These are phyloP conservation scores for Oryza longistaminata DNA, from an alignment of 176 grass and related monocot genomes.

Conservation along the genomic window DNA sequence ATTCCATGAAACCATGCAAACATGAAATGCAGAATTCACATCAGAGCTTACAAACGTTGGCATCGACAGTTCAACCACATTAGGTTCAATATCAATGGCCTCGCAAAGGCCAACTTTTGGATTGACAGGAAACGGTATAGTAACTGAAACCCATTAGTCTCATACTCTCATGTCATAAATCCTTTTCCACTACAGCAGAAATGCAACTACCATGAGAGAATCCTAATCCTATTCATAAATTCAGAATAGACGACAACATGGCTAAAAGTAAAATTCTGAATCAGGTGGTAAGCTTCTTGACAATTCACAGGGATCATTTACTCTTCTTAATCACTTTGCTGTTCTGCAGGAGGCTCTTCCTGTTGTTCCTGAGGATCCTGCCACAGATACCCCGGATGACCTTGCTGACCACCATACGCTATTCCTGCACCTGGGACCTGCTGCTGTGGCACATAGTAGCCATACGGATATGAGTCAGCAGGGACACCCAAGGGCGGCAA, in stretches of 20 bases:
- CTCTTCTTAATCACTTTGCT: constrained; percentile 40
- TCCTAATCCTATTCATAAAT: constrained; percentile 21
- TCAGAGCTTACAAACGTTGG: not conserved
- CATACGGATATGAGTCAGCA: constrained; percentile 36
- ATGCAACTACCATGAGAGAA: constrained; percentile 14
- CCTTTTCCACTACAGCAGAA: constrained; percentile 20
- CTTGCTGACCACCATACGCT: constrained; percentile 39
- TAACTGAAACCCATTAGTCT: constrained; percentile 16
- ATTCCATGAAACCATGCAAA: not conserved
- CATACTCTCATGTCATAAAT: not conserved
- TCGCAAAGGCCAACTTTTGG: not conserved
- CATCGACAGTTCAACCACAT: not conserved
- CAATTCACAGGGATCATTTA: not conserved
- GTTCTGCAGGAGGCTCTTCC: constrained; percentile 15
- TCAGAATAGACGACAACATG: not conserved
- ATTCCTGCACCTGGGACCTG: constrained; percentile 39
- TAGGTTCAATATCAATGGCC: constrained; percentile 19
- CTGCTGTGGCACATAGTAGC: constrained; percentile 30
- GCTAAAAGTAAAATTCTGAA: constrained; percentile 23
- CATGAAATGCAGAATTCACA: not conserved
- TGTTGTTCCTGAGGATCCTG: constrained; percentile 40
- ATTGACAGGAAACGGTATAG: constrained; percentile 12
- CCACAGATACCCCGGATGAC: constrained; percentile 46
- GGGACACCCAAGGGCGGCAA: constrained; percentile 38
- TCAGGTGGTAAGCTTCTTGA: not conserved